These are phyloP conservation scores for Fusarium decemcellulare DNA, from an alignment of 2,329 filamentous ascomycete species.

Conservation along the genomic window DNA sequence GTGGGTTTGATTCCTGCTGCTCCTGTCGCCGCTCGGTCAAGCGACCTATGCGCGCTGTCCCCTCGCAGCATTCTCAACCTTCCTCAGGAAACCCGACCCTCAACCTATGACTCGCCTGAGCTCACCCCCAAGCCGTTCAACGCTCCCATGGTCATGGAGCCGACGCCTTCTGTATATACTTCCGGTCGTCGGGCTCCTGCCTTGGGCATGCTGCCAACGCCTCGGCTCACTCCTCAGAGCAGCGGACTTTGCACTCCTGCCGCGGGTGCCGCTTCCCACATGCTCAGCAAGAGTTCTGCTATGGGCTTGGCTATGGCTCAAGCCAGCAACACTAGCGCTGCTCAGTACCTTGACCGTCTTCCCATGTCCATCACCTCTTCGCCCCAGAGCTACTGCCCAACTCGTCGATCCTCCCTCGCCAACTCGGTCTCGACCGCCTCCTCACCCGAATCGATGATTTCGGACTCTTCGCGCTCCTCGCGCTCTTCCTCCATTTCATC, in stretches of 20 bases:
- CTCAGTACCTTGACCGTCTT: constrained; percentile 69
- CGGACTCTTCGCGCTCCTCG: constrained; percentile 72
- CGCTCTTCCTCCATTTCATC: constrained; percentile 77
- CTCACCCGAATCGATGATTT: constrained; percentile 78
- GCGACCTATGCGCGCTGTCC: constrained; percentile 55
- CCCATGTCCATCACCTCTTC: constrained; percentile 64
- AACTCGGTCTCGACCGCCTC: constrained; percentile 74
- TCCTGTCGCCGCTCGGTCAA: constrained; percentile 47
- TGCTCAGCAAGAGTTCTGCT: constrained; percentile 65
- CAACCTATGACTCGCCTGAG: constrained; percentile 56
- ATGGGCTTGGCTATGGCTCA: constrained; percentile 75
- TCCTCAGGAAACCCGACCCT: constrained; percentile 53
- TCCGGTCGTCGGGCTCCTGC: constrained; percentile 65
- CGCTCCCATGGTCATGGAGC: constrained; percentile 65
- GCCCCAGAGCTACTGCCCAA: constrained; percentile 63
- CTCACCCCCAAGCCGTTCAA: constrained; percentile 57
- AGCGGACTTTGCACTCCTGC: constrained; percentile 73
- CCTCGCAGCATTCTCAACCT: constrained; percentile 62
- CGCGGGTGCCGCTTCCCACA: constrained; percentile 66
- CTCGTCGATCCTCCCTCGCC: constrained; percentile 74
- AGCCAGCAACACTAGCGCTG: constrained; percentile 59
- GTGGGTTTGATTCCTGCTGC: constrained; percentile 62
- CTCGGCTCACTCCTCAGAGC: constrained; percentile 70
- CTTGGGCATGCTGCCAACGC: constrained; percentile 70
- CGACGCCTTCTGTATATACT: constrained; percentile 58